Evolutionary conservation across 176 grass and related monocot genomes (phyloP).

Genomic region (Avena atlantica): DNA sequence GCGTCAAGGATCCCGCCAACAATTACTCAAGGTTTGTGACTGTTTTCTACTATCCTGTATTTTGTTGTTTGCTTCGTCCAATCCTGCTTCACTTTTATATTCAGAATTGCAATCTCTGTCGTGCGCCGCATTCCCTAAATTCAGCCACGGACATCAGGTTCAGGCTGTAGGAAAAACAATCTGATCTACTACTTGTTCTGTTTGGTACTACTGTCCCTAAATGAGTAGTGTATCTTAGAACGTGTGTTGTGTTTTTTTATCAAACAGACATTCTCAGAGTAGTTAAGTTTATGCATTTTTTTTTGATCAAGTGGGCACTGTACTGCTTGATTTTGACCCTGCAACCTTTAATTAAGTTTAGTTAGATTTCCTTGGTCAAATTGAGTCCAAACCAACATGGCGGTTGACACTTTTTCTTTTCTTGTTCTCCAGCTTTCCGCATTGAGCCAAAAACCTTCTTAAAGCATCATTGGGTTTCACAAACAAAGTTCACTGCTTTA

Average conservation of each 20-base stretch:
- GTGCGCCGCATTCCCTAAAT: background rate
- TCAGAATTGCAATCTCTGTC: background rate
- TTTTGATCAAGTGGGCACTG: slow-evolving; percentile 39
- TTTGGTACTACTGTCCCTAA: background rate
- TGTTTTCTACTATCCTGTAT: background rate
- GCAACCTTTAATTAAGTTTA: background rate
- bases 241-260: slow-evolving; percentile 5
- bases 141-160: background rate
- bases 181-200: background rate
- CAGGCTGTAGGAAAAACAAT: background rate
- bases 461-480: slow-evolving; percentile 3
- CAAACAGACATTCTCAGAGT: slow-evolving; percentile 33
- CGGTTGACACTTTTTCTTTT: background rate
- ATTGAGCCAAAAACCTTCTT: background rate
- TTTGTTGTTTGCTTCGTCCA: background rate
- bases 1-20: slow-evolving; percentile 54
- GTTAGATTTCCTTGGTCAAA: slow-evolving; percentile 23
- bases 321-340: slow-evolving; percentile 28
- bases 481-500: background rate
- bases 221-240: background rate
- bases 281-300: slow-evolving; percentile 20
- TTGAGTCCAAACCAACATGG: background rate
- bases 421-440: background rate
- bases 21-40: slow-evolving; percentile 59
- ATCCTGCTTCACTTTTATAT: slow-evolving; percentile 26